phyloP scores from a whole-genome alignment of 495 filamentous ascomycete genomes.

The Collariella sp. region DNA sequence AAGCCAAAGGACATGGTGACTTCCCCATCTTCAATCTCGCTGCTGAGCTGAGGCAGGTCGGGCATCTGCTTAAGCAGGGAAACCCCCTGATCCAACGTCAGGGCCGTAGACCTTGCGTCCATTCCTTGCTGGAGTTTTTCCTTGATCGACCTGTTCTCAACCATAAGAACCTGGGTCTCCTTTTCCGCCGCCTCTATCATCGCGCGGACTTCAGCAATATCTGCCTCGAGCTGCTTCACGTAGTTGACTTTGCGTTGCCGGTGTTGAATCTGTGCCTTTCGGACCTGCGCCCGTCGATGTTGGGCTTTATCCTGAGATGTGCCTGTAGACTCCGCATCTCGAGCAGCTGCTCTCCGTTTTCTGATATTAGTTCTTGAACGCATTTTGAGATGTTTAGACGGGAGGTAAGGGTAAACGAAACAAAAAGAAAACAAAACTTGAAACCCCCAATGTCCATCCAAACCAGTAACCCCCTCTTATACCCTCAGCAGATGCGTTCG shows the following conservation, averaged over 20 bases:
- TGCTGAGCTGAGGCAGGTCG: background rate
- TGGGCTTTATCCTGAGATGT: constrained; percentile 26
- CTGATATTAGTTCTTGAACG: background rate
- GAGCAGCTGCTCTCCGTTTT: background rate
- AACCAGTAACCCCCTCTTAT: no score
- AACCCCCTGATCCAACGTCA: constrained; percentile 4
- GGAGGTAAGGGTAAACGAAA: background rate
- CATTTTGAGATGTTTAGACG: background rate
- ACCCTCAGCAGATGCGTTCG: no score
- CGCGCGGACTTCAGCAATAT: constrained; percentile 36
- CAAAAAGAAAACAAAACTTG: background rate
- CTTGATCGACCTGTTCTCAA: constrained; percentile 32
- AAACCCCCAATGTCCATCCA: no score
- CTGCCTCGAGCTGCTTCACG: constrained; percentile 42
- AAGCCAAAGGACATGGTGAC: constrained; percentile 27
- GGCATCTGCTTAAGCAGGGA: background rate
- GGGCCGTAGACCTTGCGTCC: background rate
- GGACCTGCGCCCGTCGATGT: constrained; percentile 39
- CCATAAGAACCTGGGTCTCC: constrained; percentile 22
- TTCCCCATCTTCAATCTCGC: background rate
- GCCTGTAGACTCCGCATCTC: background rate
- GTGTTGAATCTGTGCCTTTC: constrained; percentile 45
- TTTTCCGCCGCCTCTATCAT: constrained; percentile 32
- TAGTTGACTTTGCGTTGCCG: constrained; percentile 46
- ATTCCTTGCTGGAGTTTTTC: background rate